These are phyloP conservation scores for Suhomyces kilbournensis DNA, from an alignment of 805 yeast species.

Conservation along the genomic window DNA sequence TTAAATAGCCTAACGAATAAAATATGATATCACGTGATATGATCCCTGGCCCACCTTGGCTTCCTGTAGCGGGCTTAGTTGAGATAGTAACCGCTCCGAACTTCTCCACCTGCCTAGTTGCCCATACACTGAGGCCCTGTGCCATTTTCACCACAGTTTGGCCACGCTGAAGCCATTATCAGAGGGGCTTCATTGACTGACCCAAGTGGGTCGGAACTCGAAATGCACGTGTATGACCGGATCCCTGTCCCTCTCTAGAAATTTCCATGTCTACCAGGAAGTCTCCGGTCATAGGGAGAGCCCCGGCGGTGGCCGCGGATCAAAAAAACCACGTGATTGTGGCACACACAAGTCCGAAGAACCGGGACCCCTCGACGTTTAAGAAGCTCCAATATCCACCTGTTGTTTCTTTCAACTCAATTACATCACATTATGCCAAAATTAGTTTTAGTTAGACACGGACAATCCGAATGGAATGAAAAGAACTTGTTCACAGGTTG, in stretches of 20 bases:
- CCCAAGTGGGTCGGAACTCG: background rate
- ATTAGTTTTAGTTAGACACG: conserved; percentile 94
- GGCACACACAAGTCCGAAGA: conserved; percentile 12
- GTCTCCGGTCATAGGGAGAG: background rate
- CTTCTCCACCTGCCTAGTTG: background rate
- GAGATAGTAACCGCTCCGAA: background rate
- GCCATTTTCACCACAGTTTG: background rate
- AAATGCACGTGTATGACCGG: background rate
- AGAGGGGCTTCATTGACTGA: background rate
- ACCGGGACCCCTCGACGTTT: conserved; percentile 3
- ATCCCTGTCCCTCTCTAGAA: background rate
- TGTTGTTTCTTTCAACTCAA: background rate
- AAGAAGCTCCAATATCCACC: background rate
- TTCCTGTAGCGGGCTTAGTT: background rate
- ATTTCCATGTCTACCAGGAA: no score
- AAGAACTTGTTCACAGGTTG: conserved; percentile 98
- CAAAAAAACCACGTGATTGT: background rate
- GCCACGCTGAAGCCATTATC: background rate
- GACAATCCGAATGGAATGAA: conserved; percentile 99
- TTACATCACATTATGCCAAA: conserved; percentile 27
- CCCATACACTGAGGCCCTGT: background rate
- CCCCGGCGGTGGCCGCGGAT: background rate
- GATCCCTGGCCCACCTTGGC: background rate
- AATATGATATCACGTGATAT: background rate
- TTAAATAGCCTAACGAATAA: background rate